These are phyloP conservation scores for Paraurostyla sp. DNA, from an alignment of 73 alveolate genomes.

Conservation along the genomic window DNA sequence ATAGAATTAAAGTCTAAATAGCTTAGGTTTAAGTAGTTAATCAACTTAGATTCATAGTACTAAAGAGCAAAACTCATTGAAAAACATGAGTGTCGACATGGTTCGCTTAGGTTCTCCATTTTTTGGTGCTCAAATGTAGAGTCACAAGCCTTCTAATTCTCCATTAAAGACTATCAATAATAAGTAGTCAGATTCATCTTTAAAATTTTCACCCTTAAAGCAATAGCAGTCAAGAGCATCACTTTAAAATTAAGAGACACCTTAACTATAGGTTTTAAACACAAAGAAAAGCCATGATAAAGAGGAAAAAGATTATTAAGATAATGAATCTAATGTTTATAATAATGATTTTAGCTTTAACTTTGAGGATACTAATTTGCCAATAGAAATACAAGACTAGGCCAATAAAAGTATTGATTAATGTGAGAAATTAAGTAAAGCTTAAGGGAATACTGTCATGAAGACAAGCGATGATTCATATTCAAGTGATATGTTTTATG, in stretches of 20 bases:
- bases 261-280: too few relatives aligned
- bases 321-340: neutral
- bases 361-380: too few relatives aligned
- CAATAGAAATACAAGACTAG: too few relatives aligned
- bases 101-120: conserved; percentile 56
- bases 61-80: neutral
- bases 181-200: neutral
- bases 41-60: neutral
- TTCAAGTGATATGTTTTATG: conserved; percentile 2
- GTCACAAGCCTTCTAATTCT: neutral
- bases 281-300: neutral
- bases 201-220: conserved; percentile 8
- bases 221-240: neutral
- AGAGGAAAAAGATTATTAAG: neutral
- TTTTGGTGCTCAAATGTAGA: conserved; percentile 1
- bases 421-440: too few relatives aligned
- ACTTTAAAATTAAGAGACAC: too few relatives aligned
- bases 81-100: conserved; percentile 39
- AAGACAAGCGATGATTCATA: neutral
- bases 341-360: too few relatives aligned
- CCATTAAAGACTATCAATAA: neutral
- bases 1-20: conserved; percentile 10
- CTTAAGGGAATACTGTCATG: too few relatives aligned
- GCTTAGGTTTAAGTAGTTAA: neutral
- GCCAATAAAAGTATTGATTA: too few relatives aligned